A percentile compares a stretch with the other conserved stretches of the same genome.
These are phyloP conservation scores for Iris macrosiphon DNA, from an alignment of 106 monocot species.

Conservation along the genomic window DNA sequence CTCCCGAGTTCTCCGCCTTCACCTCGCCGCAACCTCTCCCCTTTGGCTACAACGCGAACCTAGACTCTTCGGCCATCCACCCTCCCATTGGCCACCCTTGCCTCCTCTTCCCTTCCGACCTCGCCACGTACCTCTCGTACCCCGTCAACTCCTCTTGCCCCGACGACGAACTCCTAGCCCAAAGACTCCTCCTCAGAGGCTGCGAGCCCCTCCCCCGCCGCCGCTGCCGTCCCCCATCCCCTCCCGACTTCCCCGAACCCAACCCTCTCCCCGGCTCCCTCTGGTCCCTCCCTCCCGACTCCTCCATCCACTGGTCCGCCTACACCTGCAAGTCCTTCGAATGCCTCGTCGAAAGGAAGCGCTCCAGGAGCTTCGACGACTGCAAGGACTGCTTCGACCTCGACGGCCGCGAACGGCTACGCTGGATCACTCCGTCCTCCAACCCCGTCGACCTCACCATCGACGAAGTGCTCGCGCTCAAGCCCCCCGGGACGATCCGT, in stretches of 20 bases:
- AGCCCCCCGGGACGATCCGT: too few relatives aligned
- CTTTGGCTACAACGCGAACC: slow-evolving; percentile 42
- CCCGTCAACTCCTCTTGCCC: slow-evolving; percentile 45
- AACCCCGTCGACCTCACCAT: slow-evolving; percentile 33
- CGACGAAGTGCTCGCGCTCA: slow-evolving; percentile 31
- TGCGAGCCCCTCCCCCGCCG: slow-evolving; percentile 66
- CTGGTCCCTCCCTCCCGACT: slow-evolving; percentile 35
- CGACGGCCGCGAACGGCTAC: slow-evolving; percentile 27
- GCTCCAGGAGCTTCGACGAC: slow-evolving; percentile 39
- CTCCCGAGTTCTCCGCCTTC: slow-evolving; percentile 41
- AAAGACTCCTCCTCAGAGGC: slow-evolving; percentile 44
- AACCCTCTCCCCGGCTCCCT: slow-evolving; percentile 21
- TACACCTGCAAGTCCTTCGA: slow-evolving; percentile 52
- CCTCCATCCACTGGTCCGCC: slow-evolving; percentile 40
- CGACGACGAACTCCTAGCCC: slow-evolving; percentile 41
- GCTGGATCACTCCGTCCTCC: slow-evolving; percentile 29
- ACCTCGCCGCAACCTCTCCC: slow-evolving; percentile 44
- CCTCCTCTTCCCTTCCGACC: slow-evolving; percentile 29
- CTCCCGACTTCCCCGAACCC: slow-evolving; percentile 12
- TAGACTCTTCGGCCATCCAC: slow-evolving; percentile 23
- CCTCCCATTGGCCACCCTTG: slow-evolving; percentile 45
- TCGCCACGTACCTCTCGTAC: slow-evolving; percentile 37
- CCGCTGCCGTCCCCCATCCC: slow-evolving; percentile 43
- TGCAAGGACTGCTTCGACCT: slow-evolving; percentile 78
- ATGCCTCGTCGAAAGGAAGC: slow-evolving; percentile 42